Base-by-base conservation (phyloP, 495 filamentous ascomycete genomes). In the Aspergillus biplanus region DNA sequence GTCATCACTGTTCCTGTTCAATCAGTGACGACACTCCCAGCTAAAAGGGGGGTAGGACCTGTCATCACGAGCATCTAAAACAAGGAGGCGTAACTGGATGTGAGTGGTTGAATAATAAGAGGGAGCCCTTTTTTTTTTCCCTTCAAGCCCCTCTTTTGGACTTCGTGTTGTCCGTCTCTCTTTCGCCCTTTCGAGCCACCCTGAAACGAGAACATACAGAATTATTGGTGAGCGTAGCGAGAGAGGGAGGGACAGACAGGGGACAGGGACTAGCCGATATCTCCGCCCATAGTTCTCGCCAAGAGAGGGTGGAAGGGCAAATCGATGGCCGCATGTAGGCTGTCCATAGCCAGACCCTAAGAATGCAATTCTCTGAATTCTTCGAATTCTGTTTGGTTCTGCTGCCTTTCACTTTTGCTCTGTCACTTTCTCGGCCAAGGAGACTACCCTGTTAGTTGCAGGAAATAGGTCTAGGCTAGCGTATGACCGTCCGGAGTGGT, bases 51-150 rank as follows among this genome's bases (percentile, higher is more conserved):
- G 16, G 27, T 50, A 18, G 16, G 47, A 50, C 47, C 16, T 50
- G 47, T 50, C 47, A 50, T 50, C n/a, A 50, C 47, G 47, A 50
- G 47, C 47, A n/a, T 50, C 47, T 18, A 50, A 27, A 50, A 21
- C 47, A 50, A 50, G 47, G 21, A 50, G 47, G 27, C 7, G 8
- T 18, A 18, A 9, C 21, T n/a, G n/a, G 3, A 44, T 44, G 39
- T 12, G 39, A 44, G n/a, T 11, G 39, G n/a, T 27, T 27, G 21
- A 27, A 27, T 27, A 27, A 27, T 27, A 27, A 27, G 39, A 44
- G 15, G 15, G 8, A 44, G 4, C 39, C 21, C 21, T 27, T 27
- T 44, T 44, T 44, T 44, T 44, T 44, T 44, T 44, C 7, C 8
- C 39, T 44, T n/a, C 7, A 11, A 6, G 12, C 39, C 39, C n/a